Base-by-base conservation (phyloP, 1,284 basidiomycete species). In the Microbotryum silenes-acaulis region DNA sequence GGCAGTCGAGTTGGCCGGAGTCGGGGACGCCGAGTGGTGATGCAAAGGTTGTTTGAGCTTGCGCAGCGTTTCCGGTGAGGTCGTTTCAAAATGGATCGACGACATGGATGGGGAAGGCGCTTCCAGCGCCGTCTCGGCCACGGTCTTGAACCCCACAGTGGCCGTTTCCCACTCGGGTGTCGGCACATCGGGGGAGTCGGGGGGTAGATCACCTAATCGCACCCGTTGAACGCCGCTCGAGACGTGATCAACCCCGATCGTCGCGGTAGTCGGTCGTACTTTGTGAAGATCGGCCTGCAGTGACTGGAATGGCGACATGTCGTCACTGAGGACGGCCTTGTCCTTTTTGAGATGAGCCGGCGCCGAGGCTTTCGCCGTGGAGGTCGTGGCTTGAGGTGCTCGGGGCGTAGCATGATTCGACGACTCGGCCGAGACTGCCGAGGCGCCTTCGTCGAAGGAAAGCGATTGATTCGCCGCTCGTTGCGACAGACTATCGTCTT, bases 161-260 rank as follows among this genome's bases (percentile, higher is more conserved):
- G 64, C 58, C 16, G 71, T 70, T 45, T 71, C 70, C 31, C 67
- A 64, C 21, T 68, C 63, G 4, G 70, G 71, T 21, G 65, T 51
- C 18, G 65, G 64, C 12, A 72, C 51, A 49, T 69, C 71, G 12
- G 70, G 68, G 51, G 70, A 71, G 56, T 72, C 71, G 53, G 69
- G 64, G 2, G 66, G 65, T 3, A 68, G 44, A 56, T 71, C 70
- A 4, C 66, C 54, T 7, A 62, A 49, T 14, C 62, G 47, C 2
- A 63, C 50, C 3, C 64, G 61, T 18, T 60, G 58, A 6, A 57
- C 42, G 50, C 27, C 49, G 37, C 52, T 57, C 44, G 48, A 48
- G n/a, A 7, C 46, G 53, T 7, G 62, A 57, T 25, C 49, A 50
- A 44, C 58, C 59, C 16, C 46, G n/a, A 42, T 31, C 51, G 49